Evolutionary conservation across 805 yeast genomes (phyloP), one percentile per base, ranked within the genome.

Genomic region (Cyberlindnera petersonii): DNA sequence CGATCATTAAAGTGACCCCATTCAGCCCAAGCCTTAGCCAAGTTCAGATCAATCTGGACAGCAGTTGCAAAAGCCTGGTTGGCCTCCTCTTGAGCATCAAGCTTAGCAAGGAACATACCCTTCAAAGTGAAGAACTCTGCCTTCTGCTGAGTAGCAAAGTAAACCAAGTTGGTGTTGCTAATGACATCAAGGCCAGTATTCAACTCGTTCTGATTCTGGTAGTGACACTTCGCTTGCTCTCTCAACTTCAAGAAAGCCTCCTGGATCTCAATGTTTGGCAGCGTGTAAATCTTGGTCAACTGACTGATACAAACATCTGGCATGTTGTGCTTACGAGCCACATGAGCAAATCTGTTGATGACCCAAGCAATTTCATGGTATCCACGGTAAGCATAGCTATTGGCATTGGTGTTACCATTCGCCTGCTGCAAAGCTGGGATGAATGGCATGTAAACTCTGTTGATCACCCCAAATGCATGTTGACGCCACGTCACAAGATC

Each of bases 351-450:
- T 37, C 98, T 68, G 63, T 93, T 93, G 55, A 93, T 91, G 7
- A 93, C 96, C 97, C 98, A 94, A 0, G 98, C 98, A 60, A 91
- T 87, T 63, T 93, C 99, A 60, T 93, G 99, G 64, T 86, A 93
- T 1, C 99, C 99, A 48, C 98, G 74, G 63, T 91, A 94, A 1
- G 96, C 98, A 56, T 88, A 89, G 1, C 97, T 88, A 58, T 87
- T 86, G 22, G 86, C 85, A 50, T 79, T 81, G 33, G 80, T 79
- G 49, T 66, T 74, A 14, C 81, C 80, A 31, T 79, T 76, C 2
- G 72, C 68, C 43, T 83, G 87, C 52, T 86, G 96, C 24, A 86
- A 58, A 2, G 86, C 78, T 1, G 96, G 95, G 44, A 89, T 83
- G 55, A 94, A 72, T 8, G 98, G 98, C 72, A 89, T 74, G 61